These are phyloP conservation scores for Xylaria sp. DNA, from an alignment of 2,329 filamentous ascomycete species.

Conservation along the genomic window DNA sequence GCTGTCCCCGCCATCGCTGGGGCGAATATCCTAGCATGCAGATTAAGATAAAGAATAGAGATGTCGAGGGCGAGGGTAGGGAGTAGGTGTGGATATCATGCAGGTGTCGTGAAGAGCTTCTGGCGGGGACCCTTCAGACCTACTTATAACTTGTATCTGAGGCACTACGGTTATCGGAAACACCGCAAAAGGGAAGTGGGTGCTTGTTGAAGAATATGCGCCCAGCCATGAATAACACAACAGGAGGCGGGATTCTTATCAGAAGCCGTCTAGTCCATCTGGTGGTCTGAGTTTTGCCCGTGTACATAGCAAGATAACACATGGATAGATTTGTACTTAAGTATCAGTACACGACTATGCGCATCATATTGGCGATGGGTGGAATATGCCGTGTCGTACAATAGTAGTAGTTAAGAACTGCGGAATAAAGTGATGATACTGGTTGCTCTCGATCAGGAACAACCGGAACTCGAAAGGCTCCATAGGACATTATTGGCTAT, in stretches of 20 bases:
- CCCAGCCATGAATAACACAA: neutral
- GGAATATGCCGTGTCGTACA: neutral
- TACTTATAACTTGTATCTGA: neutral
- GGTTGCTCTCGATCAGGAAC: neutral
- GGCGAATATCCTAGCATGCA: neutral
- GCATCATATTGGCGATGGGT: neutral
- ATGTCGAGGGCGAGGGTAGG: neutral
- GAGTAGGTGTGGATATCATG: slow-evolving; percentile 27
- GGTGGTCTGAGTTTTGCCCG: neutral
- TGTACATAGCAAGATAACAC: neutral
- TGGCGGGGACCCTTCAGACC: slow-evolving; percentile 2
- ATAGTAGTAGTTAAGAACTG: no score
- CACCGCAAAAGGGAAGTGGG: slow-evolving; percentile 26
- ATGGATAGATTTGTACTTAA: no score
- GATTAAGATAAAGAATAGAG: neutral
- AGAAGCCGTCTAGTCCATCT: neutral
- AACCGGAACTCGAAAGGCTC: neutral
- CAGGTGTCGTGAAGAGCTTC: slow-evolving; percentile 34
- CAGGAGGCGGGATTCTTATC: slow-evolving; percentile 24
- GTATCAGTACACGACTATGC: no score
- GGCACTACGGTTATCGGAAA: slow-evolving; percentile 18
- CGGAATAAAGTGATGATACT: neutral
- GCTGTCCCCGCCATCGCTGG: neutral
- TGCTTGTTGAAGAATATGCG: slow-evolving; percentile 14
- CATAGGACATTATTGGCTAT: neutral